Base-by-base conservation (phyloP, 495 filamentous ascomycete species). In the Beverwykella pulmonaria region DNA sequence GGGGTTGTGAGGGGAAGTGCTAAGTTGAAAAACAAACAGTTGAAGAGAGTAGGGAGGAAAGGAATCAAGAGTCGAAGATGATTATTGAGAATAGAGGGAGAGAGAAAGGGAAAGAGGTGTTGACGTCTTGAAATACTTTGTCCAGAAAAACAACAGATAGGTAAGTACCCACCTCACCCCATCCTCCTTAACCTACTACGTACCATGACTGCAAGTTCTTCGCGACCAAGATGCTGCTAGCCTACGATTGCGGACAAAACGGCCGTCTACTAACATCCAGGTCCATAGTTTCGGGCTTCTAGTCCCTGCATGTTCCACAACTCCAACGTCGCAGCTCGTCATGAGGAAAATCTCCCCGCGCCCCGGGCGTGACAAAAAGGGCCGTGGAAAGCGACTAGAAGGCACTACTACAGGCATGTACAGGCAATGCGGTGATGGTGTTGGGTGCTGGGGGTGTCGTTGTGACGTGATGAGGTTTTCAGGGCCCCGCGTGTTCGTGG, bases 1-100 rank as follows among this genome's bases (percentile, higher is more conserved):
- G n/a, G n/a, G n/a, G n/a, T n/a, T n/a, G 55, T 66, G 64, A 26
- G 17, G 3, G 52, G 32, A n/a, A 44, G 47, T 49, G 55, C 22
- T 30, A 54, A 47, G 29, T 58, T 27, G 36, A 58, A 29, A n/a
- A 44, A 44, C 39, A 44, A 44, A 44, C 2, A n/a, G 39, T 14
- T 44, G 39, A 3, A 12, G 39, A 44, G 39, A 44, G 9, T 12
- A 3, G 3, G 17, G 39, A 12, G 2, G 39, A 12, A 3, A n/a
- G 39, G 8, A n/a, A 5, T 34, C 12, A 3, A 44, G 39, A 44
- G 32, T 12, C 5, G 26, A 55, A n/a, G 54, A 52, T 26, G 23
- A 22, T 7, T 4, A 25, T 52, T 6, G 48, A 25, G 26, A 29
- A 19, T 1, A 3, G 48, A 52, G 20, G 17, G 48, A 52, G 5